Conservation (phyloP, 2,329 filamentous ascomycete genomes). For the Colletotrichum nymphaeae region DNA sequence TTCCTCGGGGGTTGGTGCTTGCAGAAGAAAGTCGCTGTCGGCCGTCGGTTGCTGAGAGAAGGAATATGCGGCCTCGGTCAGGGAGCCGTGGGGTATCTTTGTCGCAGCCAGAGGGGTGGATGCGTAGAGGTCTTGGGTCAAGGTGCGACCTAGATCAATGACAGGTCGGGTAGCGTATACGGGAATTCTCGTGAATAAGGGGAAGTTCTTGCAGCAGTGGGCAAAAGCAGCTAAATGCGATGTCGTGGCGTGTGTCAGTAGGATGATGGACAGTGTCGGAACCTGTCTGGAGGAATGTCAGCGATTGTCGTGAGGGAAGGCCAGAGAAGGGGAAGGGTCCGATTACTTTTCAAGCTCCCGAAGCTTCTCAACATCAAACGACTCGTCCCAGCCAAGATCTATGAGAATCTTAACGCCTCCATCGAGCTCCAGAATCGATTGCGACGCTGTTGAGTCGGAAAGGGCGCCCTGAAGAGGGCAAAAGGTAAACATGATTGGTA, state of each 20-base stretch:
- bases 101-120: constrained; percentile 90
- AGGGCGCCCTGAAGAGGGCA: constrained; percentile 92
- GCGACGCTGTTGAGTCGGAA: constrained; percentile 85
- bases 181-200: constrained; percentile 90
- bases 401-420: constrained; percentile 95
- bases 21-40: constrained; percentile 67
- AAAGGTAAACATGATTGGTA: constrained; percentile 87
- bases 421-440: constrained; percentile 96
- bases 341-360: constrained; percentile 87
- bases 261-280: constrained; percentile 90
- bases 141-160: constrained; percentile 89
- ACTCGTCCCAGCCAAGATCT: constrained; percentile 95
- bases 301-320: constrained; percentile 17
- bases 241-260: constrained; percentile 93
- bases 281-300: constrained; percentile 72
- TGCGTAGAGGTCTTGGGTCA: constrained; percentile 91
- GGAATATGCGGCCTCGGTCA: constrained; percentile 72
- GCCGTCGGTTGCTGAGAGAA: constrained; percentile 62
- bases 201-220: constrained; percentile 97
- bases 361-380: constrained; percentile 84
- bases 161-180: constrained; percentile 95
- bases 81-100: constrained; percentile 77
- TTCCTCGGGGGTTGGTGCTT: constrained; percentile 85
- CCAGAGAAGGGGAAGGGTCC: constrained; percentile 38
- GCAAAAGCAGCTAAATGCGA: constrained; percentile 93